A percentile compares a stretch with the other conserved stretches of the same genome.
phyloP scores from a whole-genome alignment of 305 asterid species.

The Fraxinus dipetala region DNA sequence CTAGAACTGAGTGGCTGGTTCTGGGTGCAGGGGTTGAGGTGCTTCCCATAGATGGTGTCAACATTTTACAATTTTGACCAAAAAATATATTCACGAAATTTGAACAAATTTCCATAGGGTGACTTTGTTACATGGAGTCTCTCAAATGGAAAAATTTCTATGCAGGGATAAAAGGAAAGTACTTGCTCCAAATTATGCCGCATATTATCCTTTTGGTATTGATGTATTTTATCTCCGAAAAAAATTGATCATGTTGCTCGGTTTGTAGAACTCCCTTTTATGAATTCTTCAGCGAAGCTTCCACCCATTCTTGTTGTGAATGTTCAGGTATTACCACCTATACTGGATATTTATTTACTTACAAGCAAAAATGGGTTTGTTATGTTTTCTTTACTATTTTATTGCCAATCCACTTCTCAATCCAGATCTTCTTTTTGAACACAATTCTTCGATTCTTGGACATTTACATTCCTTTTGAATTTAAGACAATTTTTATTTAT shows the following conservation, averaged over 20 bases:
- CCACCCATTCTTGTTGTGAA: constrained; percentile 92
- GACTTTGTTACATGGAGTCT: neutral
- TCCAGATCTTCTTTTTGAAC: neutral
- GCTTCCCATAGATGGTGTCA: neutral
- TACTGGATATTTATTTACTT: neutral
- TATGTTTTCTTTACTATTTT: neutral
- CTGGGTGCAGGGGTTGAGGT: too few species aligned
- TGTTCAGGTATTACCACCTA: constrained; percentile 64
- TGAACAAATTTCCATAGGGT: neutral
- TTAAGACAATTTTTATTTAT: neutral
- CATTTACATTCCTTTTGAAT: neutral
- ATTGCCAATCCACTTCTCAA: neutral
- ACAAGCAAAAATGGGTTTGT: neutral
- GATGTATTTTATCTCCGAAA: constrained; percentile 74
- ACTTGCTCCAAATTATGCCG: constrained; percentile 67
- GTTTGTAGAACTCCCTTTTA: constrained; percentile 71
- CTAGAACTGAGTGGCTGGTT: neutral
- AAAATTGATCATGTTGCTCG: constrained; percentile 86
- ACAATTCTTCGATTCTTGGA: neutral
- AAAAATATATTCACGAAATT: neutral
- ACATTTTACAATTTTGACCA: neutral
- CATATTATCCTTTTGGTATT: constrained; percentile 90
- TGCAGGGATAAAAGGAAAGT: constrained; percentile 93
- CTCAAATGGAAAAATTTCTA: constrained; percentile 2
- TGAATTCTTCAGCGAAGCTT: constrained; percentile 56